phyloP scores from a whole-genome alignment of 352 stramenopile species.

The Globisporangium radiosum region DNA sequence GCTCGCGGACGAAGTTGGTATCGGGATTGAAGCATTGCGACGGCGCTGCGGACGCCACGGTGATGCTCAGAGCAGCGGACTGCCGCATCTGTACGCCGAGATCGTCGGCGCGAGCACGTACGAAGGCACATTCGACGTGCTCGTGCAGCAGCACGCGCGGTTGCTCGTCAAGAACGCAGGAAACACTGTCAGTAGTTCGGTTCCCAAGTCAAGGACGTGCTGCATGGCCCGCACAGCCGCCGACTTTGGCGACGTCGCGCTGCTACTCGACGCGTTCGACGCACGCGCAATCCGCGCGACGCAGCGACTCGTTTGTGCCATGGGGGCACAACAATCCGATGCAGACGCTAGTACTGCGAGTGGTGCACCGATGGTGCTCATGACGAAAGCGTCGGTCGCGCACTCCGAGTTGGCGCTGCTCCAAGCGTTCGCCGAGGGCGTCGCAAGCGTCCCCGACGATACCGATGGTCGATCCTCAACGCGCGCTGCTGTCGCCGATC shows the following conservation, averaged over 20 bases:
- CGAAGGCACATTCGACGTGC: constrained; percentile 68
- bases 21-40: constrained; percentile 27
- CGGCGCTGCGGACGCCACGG: constrained; percentile 21
- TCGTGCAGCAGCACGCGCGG: constrained; percentile 56
- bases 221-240: constrained; percentile 12
- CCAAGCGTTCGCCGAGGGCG: constrained; percentile 14
- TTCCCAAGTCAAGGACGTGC: not conserved
- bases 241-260: constrained; percentile 20
- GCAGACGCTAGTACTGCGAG: constrained; percentile 12
- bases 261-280: constrained; percentile 24
- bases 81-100: constrained; percentile 24
- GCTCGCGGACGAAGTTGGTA: constrained; percentile 22
- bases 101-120: constrained; percentile 44
- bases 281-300: constrained; percentile 17
- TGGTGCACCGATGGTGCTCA: constrained; percentile 33
- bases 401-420: constrained; percentile 27
- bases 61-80: constrained; percentile 13
- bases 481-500: constrained; percentile 9
- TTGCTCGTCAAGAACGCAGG: constrained; percentile 42
- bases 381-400: constrained; percentile 27
- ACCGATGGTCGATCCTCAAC: constrained; percentile 1
- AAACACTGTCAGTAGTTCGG: not conserved
- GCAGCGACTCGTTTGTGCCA: constrained; percentile 9
- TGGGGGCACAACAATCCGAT: constrained; percentile 2
- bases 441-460: constrained; percentile 10